Percentiles rank a stretch among this genome's conserved stretches.
These are phyloP conservation scores for Babjeviella inositovora DNA, from an alignment of 805 yeast species.

Conservation along the genomic window DNA sequence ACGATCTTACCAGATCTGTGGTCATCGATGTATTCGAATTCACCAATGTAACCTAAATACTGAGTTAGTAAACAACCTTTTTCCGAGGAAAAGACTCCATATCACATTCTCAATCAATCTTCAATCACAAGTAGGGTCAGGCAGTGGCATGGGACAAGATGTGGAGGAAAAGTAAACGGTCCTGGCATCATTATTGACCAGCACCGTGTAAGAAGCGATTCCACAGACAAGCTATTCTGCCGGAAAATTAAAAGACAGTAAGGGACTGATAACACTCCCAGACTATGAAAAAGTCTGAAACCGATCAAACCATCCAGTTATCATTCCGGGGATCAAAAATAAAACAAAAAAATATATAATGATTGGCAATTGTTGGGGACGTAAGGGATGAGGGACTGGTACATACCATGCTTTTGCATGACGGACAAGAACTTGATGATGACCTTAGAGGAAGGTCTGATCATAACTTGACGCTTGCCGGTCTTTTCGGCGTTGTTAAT, in stretches of 20 bases:
- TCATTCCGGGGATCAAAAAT: conserved; percentile 57
- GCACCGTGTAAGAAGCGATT: conserved; percentile 55
- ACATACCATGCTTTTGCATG: conserved; percentile 80
- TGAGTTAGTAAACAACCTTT: background rate
- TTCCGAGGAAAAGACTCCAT: background rate
- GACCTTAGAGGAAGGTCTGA: conserved; percentile 97
- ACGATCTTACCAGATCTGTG: conserved; percentile 19
- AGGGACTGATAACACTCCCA: no score
- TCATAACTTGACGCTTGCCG: conserved; percentile 97
- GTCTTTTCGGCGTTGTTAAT: conserved; percentile 98
- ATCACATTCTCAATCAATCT: no score
- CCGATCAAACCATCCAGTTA: conserved; percentile 96
- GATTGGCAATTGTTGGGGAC: conserved; percentile 1
- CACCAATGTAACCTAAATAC: conserved; percentile 13
- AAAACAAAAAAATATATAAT: conserved; percentile 1
- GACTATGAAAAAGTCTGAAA: no score
- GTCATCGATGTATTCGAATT: conserved; percentile 18
- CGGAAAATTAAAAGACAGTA: conserved; percentile 97
- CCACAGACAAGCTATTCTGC: conserved; percentile 42
- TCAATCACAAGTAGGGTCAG: background rate
- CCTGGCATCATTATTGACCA: conserved; percentile 14
- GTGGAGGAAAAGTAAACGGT: conserved; percentile 63
- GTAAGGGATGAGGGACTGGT: conserved; percentile 19
- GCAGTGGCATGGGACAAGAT: conserved; percentile 7
- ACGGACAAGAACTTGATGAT: conserved; percentile 93